phyloP scores from a whole-genome alignment of 768 basidiomycete species.

The Boletus speciosus region DNA sequence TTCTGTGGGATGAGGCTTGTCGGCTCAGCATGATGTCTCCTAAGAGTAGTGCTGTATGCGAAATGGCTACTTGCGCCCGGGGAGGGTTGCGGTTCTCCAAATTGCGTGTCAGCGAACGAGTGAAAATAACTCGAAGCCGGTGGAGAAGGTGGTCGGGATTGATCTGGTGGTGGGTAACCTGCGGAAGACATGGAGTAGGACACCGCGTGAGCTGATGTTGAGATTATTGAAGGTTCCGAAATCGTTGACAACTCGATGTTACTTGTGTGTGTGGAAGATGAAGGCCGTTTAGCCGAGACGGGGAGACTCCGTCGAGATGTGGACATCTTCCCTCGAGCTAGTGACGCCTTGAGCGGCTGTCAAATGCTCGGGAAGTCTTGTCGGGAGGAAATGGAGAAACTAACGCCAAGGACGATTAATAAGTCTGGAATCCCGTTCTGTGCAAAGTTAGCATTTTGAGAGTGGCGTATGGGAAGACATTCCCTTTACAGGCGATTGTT shows the following conservation, averaged over 20 bases:
- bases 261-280: slow-evolving; percentile 3
- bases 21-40: slow-evolving; percentile 57
- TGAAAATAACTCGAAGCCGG: slow-evolving; percentile 83
- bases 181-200: slow-evolving; percentile 12
- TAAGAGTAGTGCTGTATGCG: slow-evolving; percentile 76
- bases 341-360: background rate
- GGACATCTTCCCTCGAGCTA: slow-evolving; percentile 20
- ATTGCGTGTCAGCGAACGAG: slow-evolving; percentile 46
- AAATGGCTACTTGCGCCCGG: slow-evolving; percentile 72
- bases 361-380: background rate
- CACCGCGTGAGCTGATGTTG: slow-evolving; percentile 23
- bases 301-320: slow-evolving; percentile 25
- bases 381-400: background rate
- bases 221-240: slow-evolving; percentile 15
- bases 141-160: slow-evolving; percentile 47
- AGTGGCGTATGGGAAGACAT: slow-evolving; percentile 11
- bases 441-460: background rate
- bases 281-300: slow-evolving; percentile 17
- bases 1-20: slow-evolving; percentile 38
- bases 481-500: slow-evolving; percentile 17
- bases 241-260: slow-evolving; percentile 16
- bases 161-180: slow-evolving; percentile 15
- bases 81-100: slow-evolving; percentile 50
- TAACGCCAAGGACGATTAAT: background rate
- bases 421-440: background rate